Conservation (phyloP, 371 early-diverging fungal genomes). For the Fennellomyces sp. region DNA sequence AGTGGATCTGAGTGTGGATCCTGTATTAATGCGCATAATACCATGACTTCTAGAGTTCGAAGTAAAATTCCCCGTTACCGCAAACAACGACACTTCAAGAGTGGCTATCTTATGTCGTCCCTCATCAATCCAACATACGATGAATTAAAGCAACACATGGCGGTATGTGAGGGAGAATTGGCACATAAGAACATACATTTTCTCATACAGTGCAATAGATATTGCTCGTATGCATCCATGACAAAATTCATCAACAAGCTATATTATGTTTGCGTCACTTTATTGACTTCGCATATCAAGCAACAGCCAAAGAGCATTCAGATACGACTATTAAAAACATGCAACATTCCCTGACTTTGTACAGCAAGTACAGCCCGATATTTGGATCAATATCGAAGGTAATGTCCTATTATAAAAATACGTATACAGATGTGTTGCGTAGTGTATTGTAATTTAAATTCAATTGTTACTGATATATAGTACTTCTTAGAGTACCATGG, state of each 20-base stretch:
- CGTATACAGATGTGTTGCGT: too few relatives aligned
- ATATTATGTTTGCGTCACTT: constrained; percentile 3
- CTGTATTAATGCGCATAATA: too few relatives aligned
- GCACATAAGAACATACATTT: neutral
- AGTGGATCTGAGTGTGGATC: too few relatives aligned
- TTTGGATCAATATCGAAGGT: constrained; percentile 3
- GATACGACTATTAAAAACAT: neutral
- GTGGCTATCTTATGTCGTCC: neutral
- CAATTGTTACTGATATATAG: neutral
- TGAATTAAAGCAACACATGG: neutral
- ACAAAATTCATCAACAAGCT: neutral
- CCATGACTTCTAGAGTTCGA: too few relatives aligned
- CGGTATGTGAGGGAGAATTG: neutral
- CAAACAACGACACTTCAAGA: neutral
- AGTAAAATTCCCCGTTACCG: too few relatives aligned
- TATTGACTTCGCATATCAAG: constrained; percentile 7
- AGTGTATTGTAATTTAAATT: neutral
- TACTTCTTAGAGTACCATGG: constrained; percentile 3
- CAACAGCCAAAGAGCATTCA: neutral
- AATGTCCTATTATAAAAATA: neutral
- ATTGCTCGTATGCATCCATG: neutral
- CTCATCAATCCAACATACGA: neutral
- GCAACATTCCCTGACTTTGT: neutral
- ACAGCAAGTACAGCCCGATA: neutral
- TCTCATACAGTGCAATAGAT: neutral